A percentile compares a stretch with the other conserved stretches of the same genome.
These are phyloP conservation scores for Aspergillus diversus DNA, from an alignment of 495 filamentous ascomycete genomes.

Conservation along the genomic window DNA sequence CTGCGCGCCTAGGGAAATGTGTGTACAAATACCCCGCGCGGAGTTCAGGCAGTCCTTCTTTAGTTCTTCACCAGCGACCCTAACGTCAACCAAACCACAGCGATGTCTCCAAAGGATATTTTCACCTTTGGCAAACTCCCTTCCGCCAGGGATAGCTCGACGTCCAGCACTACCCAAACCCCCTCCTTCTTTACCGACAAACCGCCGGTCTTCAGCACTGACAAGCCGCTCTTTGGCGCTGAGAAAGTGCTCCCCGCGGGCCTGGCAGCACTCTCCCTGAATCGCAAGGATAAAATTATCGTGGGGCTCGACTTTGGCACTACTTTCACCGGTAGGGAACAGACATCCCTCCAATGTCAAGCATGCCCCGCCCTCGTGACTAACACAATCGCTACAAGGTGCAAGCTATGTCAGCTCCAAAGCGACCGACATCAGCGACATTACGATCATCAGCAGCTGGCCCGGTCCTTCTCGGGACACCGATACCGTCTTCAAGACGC, in stretches of 20 bases:
- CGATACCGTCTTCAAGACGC: conserved; percentile 19
- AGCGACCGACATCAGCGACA: conserved; percentile 12
- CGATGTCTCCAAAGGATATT: not conserved
- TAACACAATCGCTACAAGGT: not conserved
- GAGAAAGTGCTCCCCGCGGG: not conserved
- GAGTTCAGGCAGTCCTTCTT: not conserved
- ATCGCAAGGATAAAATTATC: conserved; percentile 9
- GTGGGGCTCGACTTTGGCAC: conserved; percentile 22
- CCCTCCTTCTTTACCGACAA: not conserved
- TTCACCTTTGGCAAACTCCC: not conserved
- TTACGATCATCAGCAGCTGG: conserved; percentile 13
- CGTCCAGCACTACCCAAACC: not conserved
- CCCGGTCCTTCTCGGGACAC: conserved; percentile 8
- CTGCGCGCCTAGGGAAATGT: not conserved
- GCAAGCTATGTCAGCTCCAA: conserved; percentile 17
- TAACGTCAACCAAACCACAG: not conserved
- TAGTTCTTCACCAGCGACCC: not conserved
- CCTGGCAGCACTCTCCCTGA: not conserved
- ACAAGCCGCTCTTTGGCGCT: not conserved
- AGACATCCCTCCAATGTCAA: not conserved
- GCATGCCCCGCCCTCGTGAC: not conserved
- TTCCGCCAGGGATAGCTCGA: too few species aligned
- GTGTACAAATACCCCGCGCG: not conserved
- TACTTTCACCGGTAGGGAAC: conserved; percentile 17
- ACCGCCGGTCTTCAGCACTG: not conserved